Evolutionary conservation across 2,329 filamentous ascomycete species (phyloP), one percentile per base, ranked within the genome.

Genomic region (Capronia epimyces): DNA sequence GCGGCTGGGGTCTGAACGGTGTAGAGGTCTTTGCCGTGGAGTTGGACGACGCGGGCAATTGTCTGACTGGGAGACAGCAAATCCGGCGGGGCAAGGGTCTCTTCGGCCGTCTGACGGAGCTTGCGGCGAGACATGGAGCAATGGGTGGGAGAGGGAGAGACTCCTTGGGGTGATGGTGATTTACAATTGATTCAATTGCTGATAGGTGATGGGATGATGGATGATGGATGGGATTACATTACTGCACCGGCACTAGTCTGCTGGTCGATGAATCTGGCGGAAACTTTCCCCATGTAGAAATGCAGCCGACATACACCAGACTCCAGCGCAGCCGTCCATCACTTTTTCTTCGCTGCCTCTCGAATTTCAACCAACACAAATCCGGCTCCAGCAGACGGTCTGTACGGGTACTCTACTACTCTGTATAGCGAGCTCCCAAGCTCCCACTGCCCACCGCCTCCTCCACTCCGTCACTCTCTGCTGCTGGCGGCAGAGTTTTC

Each of bases 1-100:
- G 77, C 76, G 61, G 77, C 76, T 20, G 90, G 82, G 24, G 90
- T 73, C 64, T 84, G 77, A 64, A 91, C 88, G 37, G 80, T 79
- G 75, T 95, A 97, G 36, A 95, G 76, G 68, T 87, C 94, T 72
- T 95, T 95, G 60, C 91, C 91, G 60, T 89, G 85, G 37, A 86
- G 86, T 67, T 87, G 87, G 64, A 87, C 71, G 51, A 96, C 83
- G 50, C 83, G 86, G 15, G 87, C 89, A 53, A 98, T 80, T 45
- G 75, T 75, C 64, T 84, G 79, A 25, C 67, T 67, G n/a, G 69
- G 61, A 3, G 71, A 52, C 16, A 84, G 69, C 5, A 66, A 63
- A 50, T 71, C 65, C 74, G 90, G 73, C 65, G 84, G 67, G 66
- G 73, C 67, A 71, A 82, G 66, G 73, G 83, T 75, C 67, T 87